Conservation (phyloP, 352 stramenopile species). For the Phytopythium aichiense region DNA sequence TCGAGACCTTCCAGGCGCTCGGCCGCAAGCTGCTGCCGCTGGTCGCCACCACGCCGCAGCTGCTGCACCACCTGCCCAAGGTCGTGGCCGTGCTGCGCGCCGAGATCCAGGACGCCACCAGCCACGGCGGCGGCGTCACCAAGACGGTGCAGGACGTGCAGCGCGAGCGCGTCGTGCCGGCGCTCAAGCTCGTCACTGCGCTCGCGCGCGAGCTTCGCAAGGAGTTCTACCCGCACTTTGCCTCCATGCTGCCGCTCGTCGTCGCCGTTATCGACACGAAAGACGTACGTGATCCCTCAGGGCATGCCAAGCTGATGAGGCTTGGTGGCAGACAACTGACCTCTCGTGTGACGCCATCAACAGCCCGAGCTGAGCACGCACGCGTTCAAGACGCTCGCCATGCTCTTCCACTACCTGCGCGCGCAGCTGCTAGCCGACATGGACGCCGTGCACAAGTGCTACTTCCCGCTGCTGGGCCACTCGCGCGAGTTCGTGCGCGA, state of each 20-base stretch:
- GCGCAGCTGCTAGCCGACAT: slow-evolving; percentile 85
- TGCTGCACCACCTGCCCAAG: slow-evolving; percentile 78
- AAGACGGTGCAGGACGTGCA: slow-evolving; percentile 49
- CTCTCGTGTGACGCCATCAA: neutral
- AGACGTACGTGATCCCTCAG: slow-evolving; percentile 38
- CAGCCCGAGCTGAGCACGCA: slow-evolving; percentile 86
- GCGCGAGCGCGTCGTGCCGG: slow-evolving; percentile 58
- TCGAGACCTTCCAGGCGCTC: slow-evolving; percentile 76
- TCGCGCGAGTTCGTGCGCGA: slow-evolving; percentile 83
- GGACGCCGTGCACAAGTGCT: slow-evolving; percentile 88
- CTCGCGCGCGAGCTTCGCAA: slow-evolving; percentile 79
- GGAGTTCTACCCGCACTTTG: slow-evolving; percentile 87
- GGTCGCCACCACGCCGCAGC: slow-evolving; percentile 76
- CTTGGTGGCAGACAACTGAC: neutral
- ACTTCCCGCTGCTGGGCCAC: slow-evolving; percentile 86
- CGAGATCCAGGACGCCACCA: slow-evolving; percentile 44
- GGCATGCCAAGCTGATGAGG: neutral
- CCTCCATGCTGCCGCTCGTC: slow-evolving; percentile 47
- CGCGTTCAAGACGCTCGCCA: slow-evolving; percentile 89
- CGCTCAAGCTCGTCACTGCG: slow-evolving; percentile 81
- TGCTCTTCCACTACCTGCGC: slow-evolving; percentile 87
- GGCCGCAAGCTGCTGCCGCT: slow-evolving; percentile 69
- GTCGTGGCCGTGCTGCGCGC: slow-evolving; percentile 56
- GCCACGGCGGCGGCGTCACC: slow-evolving; percentile 7
- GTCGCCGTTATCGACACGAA: slow-evolving; percentile 82